These are phyloP conservation scores for Mucor mucedo DNA, from an alignment of 371 early-diverging fungal genomes.

Conservation along the genomic window DNA sequence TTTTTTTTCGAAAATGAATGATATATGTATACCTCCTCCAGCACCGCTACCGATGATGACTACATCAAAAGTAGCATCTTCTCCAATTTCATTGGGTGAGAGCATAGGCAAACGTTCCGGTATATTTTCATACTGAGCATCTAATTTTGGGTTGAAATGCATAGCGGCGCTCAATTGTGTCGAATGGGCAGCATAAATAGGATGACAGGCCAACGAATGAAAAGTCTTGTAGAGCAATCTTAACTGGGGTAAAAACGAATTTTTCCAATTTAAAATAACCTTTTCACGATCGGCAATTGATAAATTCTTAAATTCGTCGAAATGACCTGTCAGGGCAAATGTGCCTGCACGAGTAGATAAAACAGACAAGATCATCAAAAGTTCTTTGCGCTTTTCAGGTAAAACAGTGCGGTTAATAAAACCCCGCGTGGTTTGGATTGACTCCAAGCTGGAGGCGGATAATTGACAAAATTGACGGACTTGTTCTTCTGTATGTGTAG, in stretches of 20 bases:
- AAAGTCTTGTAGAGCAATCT: constrained; percentile 48
- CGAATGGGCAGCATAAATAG: constrained; percentile 25
- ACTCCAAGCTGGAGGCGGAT: constrained; percentile 17
- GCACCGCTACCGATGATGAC: constrained; percentile 80
- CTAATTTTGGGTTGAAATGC: constrained; percentile 18
- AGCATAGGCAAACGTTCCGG: constrained; percentile 17
- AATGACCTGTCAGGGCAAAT: constrained; percentile 60
- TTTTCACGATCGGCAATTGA: constrained; percentile 53
- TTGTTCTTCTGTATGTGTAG: constrained; percentile 23
- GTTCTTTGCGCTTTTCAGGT: constrained; percentile 42
- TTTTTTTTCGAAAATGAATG: background rate
- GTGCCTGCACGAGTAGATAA: constrained; percentile 56
- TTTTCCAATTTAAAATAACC: constrained; percentile 50
- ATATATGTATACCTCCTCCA: constrained; percentile 71
- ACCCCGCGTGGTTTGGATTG: constrained; percentile 7
- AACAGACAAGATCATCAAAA: constrained; percentile 32
- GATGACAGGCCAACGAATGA: constrained; percentile 29
- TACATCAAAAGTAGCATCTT: constrained; percentile 59
- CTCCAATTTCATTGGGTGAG: constrained; percentile 23
- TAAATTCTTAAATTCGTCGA: constrained; percentile 52
- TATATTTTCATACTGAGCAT: constrained; percentile 16
- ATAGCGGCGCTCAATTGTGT: constrained; percentile 12
- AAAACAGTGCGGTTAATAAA: constrained; percentile 41
- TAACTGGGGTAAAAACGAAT: constrained; percentile 54
- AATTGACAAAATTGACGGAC: constrained; percentile 22